Evolutionary conservation across 2,329 filamentous ascomycete genomes (phyloP), one percentile per base, ranked within the genome.

Genomic region (Curvularia sp.): DNA sequence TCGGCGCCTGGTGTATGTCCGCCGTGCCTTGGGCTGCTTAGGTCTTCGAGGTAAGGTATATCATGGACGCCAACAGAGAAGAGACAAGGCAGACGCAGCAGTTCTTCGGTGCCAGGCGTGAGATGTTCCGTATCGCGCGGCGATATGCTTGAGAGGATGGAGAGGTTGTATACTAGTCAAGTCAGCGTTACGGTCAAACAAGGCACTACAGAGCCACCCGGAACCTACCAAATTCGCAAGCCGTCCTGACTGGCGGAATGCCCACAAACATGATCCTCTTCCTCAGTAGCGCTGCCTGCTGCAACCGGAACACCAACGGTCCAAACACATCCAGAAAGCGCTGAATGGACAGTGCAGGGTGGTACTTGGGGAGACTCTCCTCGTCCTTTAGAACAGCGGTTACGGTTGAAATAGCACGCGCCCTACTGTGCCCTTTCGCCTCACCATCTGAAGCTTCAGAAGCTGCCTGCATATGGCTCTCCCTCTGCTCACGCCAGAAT

Each of bases 1-100:
- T 63, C 74, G 42, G 86, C 83, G 24, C 82, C 83, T 2, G 61
- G 52, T 18, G 66, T 61, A 35, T 78, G 76, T 15, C 77, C 71
- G 10, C 76, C 74, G 46, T 76, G 58, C 56, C 68, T 71, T 47
- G 70, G 55, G 0, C 58, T 61, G 30, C 83, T 83, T 62, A 90
- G 84, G 55, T 87, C 82, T 65, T 88, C 83, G 5, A 98, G 83
- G 56, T 89, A 87, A 5, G 91, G 86, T 49, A 99, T 97, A 72
- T 99, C 95, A 75, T 97, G 91, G 15, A 99, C 89, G 49, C 95
- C 95, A 58, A 99, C 86, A 52, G 89, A 93, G 80, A 98, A 99
- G n/a, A 99, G 84, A 0, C 94, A 90, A 24, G 88, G 86, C 30
- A 95, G 83, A 58, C 92, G 79, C 13, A 81, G 84, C 60, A 90